Evolutionary conservation across 2,329 filamentous ascomycete genomes (phyloP).

Genomic region (Colletotrichum tropicale): DNA sequence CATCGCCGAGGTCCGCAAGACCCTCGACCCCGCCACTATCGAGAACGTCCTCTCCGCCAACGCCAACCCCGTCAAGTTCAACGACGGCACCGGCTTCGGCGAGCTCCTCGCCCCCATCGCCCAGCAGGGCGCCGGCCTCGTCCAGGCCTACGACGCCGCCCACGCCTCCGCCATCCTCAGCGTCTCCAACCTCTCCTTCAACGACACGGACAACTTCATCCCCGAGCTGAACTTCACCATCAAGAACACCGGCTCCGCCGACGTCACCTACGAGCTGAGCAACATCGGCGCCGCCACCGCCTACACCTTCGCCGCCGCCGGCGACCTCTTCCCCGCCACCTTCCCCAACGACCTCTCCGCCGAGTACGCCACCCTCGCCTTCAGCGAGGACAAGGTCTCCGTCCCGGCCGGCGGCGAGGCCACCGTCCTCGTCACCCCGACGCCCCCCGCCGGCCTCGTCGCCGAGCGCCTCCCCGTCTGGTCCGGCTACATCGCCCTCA

Average conservation of each 20-base stretch:
- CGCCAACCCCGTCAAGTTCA: constrained; percentile 53
- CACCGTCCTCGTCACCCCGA: constrained; percentile 49
- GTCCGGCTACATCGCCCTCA: constrained; percentile 46
- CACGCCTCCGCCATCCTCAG: constrained; percentile 57
- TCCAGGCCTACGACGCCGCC: constrained; percentile 65
- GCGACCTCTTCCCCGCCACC: constrained; percentile 35
- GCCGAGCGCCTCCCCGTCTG: constrained; percentile 42
- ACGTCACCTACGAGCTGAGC: constrained; percentile 56
- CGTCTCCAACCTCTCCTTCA: constrained; percentile 64
- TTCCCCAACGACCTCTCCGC: constrained; percentile 51
- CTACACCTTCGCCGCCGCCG: constrained; percentile 51
- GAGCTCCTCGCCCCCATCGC: constrained; percentile 55
- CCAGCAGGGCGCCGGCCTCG: constrained; percentile 65
- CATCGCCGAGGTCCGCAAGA: constrained; percentile 55
- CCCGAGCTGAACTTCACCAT: constrained; percentile 57
- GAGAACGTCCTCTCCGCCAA: constrained; percentile 55
- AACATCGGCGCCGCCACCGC: constrained; percentile 56
- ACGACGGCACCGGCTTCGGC: constrained; percentile 41
- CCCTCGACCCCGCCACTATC: constrained; percentile 52
- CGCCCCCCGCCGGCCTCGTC: constrained; percentile 40
- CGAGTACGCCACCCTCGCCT: constrained; percentile 45
- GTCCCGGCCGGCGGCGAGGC: constrained; percentile 46
- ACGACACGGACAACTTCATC: constrained; percentile 64
- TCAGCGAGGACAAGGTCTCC: constrained; percentile 48
- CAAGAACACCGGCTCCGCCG: constrained; percentile 53